These are phyloP conservation scores for Xylogone sp. DNA, from an alignment of 2,329 filamentous ascomycete species.

Conservation along the genomic window DNA sequence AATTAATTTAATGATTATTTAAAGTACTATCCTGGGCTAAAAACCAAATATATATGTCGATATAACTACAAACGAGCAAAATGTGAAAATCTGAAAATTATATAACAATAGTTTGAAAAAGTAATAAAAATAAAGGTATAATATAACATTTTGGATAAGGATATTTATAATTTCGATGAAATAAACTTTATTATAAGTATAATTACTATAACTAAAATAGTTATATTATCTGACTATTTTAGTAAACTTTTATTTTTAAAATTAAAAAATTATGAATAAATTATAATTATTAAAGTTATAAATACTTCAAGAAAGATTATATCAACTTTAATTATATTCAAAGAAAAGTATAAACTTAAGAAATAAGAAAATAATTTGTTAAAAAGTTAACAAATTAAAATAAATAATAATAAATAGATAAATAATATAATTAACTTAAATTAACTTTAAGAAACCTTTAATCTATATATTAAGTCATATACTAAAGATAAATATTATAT, in stretches of 20 bases:
- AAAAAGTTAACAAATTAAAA: conserved; percentile 16
- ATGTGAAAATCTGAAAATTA: conserved; percentile 15
- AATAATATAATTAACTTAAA: conserved; percentile 18
- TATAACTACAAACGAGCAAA: conserved; percentile 15
- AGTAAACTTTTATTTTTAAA: conserved; percentile 11
- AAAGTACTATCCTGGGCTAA: too few relatives aligned
- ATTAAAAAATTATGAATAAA: conserved; percentile 24
- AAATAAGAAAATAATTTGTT: conserved; percentile 10
- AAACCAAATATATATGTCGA: too few relatives aligned
- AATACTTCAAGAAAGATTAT: conserved; percentile 18
- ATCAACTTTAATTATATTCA: conserved; percentile 22
- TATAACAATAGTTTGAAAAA: conserved; percentile 12
- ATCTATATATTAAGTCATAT: conserved; percentile 18
- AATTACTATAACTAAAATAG: conserved; percentile 13
- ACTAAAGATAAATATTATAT: conserved; percentile 22
- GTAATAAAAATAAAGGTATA: conserved; percentile 11
- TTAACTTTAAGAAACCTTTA: conserved; percentile 29
- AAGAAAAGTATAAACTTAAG: conserved; percentile 7
- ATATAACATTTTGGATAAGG: conserved; percentile 12
- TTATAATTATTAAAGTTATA: conserved; percentile 22
- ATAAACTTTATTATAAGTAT: conserved; percentile 20
- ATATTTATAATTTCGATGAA: conserved; percentile 20
- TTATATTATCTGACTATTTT: conserved; percentile 14
- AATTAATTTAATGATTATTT: too few relatives aligned
- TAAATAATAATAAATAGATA: conserved; percentile 17